phyloP scores from a whole-genome alignment of 2,329 filamentous ascomycete species.

The Stemphylium vesicarium region DNA sequence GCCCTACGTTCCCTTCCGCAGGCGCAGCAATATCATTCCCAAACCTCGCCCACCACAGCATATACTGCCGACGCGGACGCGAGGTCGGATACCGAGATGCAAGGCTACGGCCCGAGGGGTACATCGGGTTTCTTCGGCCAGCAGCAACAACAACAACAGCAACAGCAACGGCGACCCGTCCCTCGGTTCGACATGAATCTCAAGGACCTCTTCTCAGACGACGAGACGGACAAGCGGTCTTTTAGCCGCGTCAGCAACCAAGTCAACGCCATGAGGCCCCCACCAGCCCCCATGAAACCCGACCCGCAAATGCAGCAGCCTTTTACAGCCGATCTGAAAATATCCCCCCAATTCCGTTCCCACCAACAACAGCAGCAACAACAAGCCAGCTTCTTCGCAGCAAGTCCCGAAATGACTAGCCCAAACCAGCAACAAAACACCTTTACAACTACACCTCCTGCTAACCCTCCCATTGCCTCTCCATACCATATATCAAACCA shows the following conservation, averaged over 20 bases:
- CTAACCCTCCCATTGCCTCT: conserved; percentile 18
- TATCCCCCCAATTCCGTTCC: conserved; percentile 45
- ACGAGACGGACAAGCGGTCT: conserved; percentile 49
- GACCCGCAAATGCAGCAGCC: conserved; percentile 30
- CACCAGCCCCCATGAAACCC: conserved; percentile 37
- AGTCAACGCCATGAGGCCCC: conserved; percentile 40
- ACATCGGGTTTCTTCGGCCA: conserved; percentile 24
- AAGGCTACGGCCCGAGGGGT: conserved; percentile 28
- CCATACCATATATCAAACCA: conserved; percentile 40
- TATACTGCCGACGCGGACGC: conserved; percentile 40
- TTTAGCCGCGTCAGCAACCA: conserved; percentile 47
- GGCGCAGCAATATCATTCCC: conserved; percentile 22
- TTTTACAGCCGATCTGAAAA: conserved; percentile 39
- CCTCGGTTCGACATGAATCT: conserved; percentile 63
- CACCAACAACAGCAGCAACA: conserved; percentile 7
- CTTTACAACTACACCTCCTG: conserved; percentile 12
- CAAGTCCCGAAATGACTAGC: conserved; percentile 22
- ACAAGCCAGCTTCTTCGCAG: conserved; percentile 9
- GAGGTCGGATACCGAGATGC: conserved; percentile 45
- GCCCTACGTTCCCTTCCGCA: conserved; percentile 36
- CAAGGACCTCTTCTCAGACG: conserved; percentile 47
- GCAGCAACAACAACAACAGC: conserved; percentile 19
- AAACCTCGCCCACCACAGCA: conserved; percentile 31
- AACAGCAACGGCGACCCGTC: conserved; percentile 49
- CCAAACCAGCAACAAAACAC: conserved; percentile 22